phyloP scores from a whole-genome alignment of 2,329 filamentous ascomycete genomes.

The Sporothrix protearum region DNA sequence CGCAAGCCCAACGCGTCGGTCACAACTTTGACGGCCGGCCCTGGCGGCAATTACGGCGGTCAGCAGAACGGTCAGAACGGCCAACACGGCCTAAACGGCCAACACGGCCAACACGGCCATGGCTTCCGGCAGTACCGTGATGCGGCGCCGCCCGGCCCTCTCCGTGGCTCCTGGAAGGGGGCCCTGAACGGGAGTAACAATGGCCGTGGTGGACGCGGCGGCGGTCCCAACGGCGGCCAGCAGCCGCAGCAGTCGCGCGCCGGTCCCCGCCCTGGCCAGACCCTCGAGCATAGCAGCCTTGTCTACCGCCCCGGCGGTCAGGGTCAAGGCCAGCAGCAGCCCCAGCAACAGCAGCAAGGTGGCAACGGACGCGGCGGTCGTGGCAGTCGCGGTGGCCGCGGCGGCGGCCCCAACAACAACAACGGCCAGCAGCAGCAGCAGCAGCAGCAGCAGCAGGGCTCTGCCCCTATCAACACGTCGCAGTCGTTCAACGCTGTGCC shows the following conservation, averaged over 20 bases:
- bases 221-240: constrained; percentile 33
- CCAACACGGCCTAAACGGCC: too few species aligned
- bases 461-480: constrained; percentile 24
- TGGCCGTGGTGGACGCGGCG: constrained; percentile 41
- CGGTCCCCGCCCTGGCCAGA: constrained; percentile 33
- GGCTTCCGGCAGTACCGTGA: constrained; percentile 58
- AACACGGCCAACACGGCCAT: constrained; percentile 34
- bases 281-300: constrained; percentile 50
- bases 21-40: constrained; percentile 46
- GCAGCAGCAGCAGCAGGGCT: neutral
- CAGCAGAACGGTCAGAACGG: too few species aligned
- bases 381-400: constrained; percentile 13
- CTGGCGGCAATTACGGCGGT: constrained; percentile 45
- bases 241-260: constrained; percentile 27
- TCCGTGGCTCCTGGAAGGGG: constrained; percentile 57
- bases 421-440: neutral
- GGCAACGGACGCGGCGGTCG: constrained; percentile 15
- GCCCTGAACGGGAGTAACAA: constrained; percentile 48
- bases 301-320: constrained; percentile 45
- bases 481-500: constrained; percentile 54
- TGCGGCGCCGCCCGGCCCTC: constrained; percentile 51
- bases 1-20: constrained; percentile 48
- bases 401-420: neutral
- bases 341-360: constrained; percentile 26
- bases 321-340: constrained; percentile 28